Evolutionary conservation across 768 basidiomycete species (phyloP), one percentile per base, ranked within the genome.

Genomic region (Trametes maxima): DNA sequence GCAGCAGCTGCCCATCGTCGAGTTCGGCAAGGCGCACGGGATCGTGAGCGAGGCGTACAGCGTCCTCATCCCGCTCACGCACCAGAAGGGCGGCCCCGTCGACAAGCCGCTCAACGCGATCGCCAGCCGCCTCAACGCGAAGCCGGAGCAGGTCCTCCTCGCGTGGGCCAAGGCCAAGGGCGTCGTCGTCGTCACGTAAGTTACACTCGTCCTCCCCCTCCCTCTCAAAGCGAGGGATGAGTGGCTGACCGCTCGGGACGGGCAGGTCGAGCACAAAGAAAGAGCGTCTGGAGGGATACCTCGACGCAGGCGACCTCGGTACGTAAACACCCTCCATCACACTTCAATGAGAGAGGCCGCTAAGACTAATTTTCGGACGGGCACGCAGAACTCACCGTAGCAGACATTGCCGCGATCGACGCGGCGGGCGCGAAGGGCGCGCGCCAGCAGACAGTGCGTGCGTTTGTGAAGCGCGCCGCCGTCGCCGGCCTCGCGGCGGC

Each of bases 31-130:
- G 16, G 71, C 78, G 64, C 76, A 91, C 57, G 80, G 78, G 16
- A 89, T 93, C 51, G 78, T 85, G 22, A 83, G 84, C 44, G 90
- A 92, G 70, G 89, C 85, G 0, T 92, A 92, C 74, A 85, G 87
- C 56, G 73, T 82, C 19, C 77, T 94, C 44, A 81, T 78, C 54
- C 88, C 89, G 6, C 76, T 91, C 40, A 89, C 86, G 0, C 69
- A 69, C 22, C 72, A 73, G 43, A 83, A 85, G 1, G 86, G 85
- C 2, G 89, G 89, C 3, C 84, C 88, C 2, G 76, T 90, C 11
- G 87, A 89, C 67, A 78, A 73, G 22, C 86, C 86, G 0, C 71
- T 90, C 45, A 75, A 77, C 37, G 71, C 74, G 16, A 85, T 89
- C 37, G 83, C 87, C 0, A 68, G 75, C 10, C 75, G 80, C 6